phyloP scores from a whole-genome alignment of 805 yeast species.

The Wickerhamomyces sydowiorum region DNA sequence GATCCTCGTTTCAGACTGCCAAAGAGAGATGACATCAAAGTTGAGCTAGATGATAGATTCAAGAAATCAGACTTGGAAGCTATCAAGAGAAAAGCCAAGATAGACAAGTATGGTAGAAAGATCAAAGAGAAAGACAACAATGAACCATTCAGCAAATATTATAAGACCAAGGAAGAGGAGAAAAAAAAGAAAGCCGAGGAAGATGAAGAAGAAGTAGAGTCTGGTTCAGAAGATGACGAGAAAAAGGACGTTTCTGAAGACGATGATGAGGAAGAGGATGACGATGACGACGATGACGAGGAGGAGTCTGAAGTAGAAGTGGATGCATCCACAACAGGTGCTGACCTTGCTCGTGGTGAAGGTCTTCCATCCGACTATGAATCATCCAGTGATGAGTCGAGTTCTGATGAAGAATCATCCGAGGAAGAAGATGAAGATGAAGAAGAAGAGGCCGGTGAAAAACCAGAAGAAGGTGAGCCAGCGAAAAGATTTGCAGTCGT shows the following conservation, averaged over 20 bases:
- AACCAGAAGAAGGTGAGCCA: constrained; percentile 87
- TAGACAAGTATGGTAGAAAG: constrained; percentile 86
- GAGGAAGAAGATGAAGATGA: constrained; percentile 49
- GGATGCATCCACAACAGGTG: constrained; percentile 9
- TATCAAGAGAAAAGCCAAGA: constrained; percentile 49
- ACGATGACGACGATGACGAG: constrained; percentile 16
- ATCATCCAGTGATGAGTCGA: constrained; percentile 39
- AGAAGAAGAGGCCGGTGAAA: constrained; percentile 46
- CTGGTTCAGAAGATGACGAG: constrained; percentile 24
- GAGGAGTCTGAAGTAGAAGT: constrained; percentile 6
- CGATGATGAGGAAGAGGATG: constrained; percentile 13
- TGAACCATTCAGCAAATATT: constrained; percentile 16
- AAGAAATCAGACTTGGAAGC: constrained; percentile 55
- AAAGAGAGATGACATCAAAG: constrained; percentile 59
- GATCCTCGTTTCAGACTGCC: constrained; percentile 89
- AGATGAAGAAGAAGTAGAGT: constrained; percentile 13
- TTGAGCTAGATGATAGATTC: constrained; percentile 83
- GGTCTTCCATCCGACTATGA: constrained; percentile 37
- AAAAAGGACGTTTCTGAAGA: constrained; percentile 10
- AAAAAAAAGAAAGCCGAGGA: constrained; percentile 36
- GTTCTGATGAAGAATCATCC: constrained; percentile 34
- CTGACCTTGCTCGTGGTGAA: constrained; percentile 69
- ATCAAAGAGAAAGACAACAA: constrained; percentile 29
- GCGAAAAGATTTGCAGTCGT: constrained; percentile 81
- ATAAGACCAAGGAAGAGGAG: constrained; percentile 40